Conservation (phyloP, 352 stramenopile genomes). For the Pythium aristosporum region DNA sequence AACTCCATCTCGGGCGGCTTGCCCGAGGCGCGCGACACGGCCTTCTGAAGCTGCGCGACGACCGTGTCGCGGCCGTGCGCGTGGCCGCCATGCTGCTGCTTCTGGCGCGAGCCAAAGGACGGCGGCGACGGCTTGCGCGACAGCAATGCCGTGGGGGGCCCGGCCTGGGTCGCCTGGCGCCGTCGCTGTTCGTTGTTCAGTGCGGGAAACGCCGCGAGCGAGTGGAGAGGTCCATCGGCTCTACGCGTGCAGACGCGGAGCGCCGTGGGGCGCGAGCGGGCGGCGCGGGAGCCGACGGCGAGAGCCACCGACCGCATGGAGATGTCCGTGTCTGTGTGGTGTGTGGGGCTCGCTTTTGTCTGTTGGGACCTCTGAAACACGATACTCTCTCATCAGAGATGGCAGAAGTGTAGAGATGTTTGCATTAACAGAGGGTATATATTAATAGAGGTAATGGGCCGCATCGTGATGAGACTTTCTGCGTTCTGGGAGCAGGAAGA, state of each 20-base stretch:
- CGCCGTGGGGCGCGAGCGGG: not conserved
- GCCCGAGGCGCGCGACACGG: slow-evolving; percentile 35
- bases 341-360: not conserved
- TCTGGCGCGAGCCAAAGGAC: slow-evolving; percentile 14
- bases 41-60: slow-evolving; percentile 37
- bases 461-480: not conserved
- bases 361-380: not conserved
- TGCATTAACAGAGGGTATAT: not conserved
- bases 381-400: not conserved
- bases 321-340: not conserved
- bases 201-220: not conserved
- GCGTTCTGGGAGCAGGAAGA: not conserved
- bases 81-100: slow-evolving; percentile 12
- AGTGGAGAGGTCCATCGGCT: not conserved
- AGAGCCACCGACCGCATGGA: not conserved
- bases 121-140: slow-evolving; percentile 9
- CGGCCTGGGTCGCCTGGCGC: slow-evolving; percentile 10
- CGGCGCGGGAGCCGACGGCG: not conserved
- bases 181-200: not conserved
- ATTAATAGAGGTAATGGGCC: not conserved
- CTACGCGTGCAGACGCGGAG: not conserved
- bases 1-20: slow-evolving; percentile 42
- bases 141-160: not conserved
- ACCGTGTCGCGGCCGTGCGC: slow-evolving; percentile 12
- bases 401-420: not conserved